These are phyloP conservation scores for Camelina neglecta DNA, from an alignment of 345 rosid species.

Conservation along the genomic window DNA sequence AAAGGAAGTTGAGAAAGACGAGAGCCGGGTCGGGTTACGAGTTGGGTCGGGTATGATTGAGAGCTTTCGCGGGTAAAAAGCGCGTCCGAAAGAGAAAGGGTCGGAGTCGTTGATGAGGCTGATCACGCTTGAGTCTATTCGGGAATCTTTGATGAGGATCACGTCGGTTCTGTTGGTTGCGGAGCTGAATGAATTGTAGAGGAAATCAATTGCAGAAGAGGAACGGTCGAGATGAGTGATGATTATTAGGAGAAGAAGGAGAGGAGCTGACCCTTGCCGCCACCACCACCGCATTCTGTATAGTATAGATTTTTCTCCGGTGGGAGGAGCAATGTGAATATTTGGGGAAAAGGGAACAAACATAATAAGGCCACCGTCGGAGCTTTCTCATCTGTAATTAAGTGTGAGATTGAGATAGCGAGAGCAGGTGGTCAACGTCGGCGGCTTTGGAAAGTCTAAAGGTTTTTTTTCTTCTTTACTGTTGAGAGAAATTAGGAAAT, in stretches of 20 bases:
- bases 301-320: neutral
- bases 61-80: constrained; percentile 61
- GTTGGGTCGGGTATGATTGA: constrained; percentile 49
- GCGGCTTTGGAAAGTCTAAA: constrained; percentile 36
- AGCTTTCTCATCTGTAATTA: constrained; percentile 5
- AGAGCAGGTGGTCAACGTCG: constrained; percentile 33
- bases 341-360: neutral
- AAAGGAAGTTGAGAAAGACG: constrained; percentile 76
- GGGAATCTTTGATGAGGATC: constrained; percentile 65
- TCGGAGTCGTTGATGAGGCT: constrained; percentile 69
- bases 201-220: constrained; percentile 57
- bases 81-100: constrained; percentile 63
- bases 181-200: constrained; percentile 63
- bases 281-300: constrained; percentile 25
- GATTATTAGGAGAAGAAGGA: constrained; percentile 25
- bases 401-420: constrained; percentile 3
- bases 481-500: constrained; percentile 9
- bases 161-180: constrained; percentile 52
- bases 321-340: constrained; percentile 5
- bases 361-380: constrained; percentile 14
- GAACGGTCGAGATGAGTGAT: constrained; percentile 28
- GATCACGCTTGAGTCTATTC: constrained; percentile 60
- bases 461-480: neutral
- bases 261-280: neutral
- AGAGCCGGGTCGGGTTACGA: constrained; percentile 52